Conservation (phyloP, 495 filamentous ascomycete species). For the Trichoderma reesei region DNA sequence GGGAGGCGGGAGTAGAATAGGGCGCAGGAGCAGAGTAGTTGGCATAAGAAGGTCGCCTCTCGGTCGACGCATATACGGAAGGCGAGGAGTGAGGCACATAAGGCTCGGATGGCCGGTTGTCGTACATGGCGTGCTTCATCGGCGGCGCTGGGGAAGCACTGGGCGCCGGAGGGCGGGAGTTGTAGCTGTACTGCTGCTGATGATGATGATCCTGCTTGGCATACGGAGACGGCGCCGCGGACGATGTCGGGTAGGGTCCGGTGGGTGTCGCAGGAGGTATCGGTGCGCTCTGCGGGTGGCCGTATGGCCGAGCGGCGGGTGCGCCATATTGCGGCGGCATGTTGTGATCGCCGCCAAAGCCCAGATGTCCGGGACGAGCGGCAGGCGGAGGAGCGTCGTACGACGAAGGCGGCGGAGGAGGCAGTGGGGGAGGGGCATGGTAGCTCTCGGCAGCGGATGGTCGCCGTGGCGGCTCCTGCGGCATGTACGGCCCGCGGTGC, state of each 20-base stretch:
- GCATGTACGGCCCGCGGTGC: slow-evolving; percentile 36
- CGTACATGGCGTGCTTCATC: slow-evolving; percentile 4
- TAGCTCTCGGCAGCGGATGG: slow-evolving; percentile 48
- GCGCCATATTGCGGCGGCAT: slow-evolving; percentile 21
- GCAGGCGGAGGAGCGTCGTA: slow-evolving; percentile 29
- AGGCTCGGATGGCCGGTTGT: slow-evolving; percentile 8
- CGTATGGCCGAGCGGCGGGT: slow-evolving; percentile 28
- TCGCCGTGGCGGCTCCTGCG: slow-evolving; percentile 39
- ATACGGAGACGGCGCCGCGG: slow-evolving; percentile 12
- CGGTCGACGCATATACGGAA: neutral
- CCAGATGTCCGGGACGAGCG: neutral
- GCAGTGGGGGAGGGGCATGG: slow-evolving; percentile 25
- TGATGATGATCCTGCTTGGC: slow-evolving; percentile 11
- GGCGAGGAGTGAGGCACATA: slow-evolving; percentile 5
- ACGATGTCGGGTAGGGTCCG: slow-evolving; percentile 28
- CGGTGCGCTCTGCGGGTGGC: slow-evolving; percentile 36
- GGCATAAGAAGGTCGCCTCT: neutral
- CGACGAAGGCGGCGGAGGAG: slow-evolving; percentile 17
- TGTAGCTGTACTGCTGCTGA: slow-evolving; percentile 4
- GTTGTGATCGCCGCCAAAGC: slow-evolving; percentile 7
- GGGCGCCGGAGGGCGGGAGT: neutral
- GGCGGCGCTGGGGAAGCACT: slow-evolving; percentile 1
- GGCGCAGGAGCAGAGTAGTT: neutral
- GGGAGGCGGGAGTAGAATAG: neutral
- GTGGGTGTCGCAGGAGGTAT: slow-evolving; percentile 37